phyloP scores from a whole-genome alignment of 2,329 filamentous ascomycete genomes.

The Scopulariopsis brevicaulis region DNA sequence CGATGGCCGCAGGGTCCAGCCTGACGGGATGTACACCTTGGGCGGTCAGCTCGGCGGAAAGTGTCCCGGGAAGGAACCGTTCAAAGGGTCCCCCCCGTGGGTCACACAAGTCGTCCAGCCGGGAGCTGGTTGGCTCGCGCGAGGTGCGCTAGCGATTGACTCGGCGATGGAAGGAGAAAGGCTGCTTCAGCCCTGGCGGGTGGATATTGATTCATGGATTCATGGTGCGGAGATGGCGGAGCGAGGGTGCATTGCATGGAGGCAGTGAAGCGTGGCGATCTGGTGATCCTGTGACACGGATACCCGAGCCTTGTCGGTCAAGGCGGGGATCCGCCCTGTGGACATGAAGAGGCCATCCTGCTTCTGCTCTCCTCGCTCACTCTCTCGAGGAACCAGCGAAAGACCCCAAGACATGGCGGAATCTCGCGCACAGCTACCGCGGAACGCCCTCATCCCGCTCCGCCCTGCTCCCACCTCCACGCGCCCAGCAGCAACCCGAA shows the following conservation, averaged over 20 bases:
- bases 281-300: no score
- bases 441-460: no score
- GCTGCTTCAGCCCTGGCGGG: not conserved
- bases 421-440: no score
- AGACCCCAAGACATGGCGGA: no score
- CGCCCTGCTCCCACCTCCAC: not conserved
- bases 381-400: no score
- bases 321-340: no score
- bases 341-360: no score
- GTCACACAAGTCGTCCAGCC: not conserved
- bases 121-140: not conserved
- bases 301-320: no score
- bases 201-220: not conserved
- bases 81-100: not conserved
- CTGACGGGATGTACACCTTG: not conserved
- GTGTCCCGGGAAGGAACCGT: not conserved
- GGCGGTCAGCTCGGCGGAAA: not conserved
- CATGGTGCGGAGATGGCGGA: not conserved
- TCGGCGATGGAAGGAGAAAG: not conserved
- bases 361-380: no score
- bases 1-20: not conserved
- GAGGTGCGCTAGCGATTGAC: not conserved
- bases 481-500: not conserved
- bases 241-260: not conserved
- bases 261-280: no score